Evolutionary conservation across 208 protist genomes (phyloP), one percentile per base, ranked within the genome.

Genomic region (Phytomonas sp.): DNA sequence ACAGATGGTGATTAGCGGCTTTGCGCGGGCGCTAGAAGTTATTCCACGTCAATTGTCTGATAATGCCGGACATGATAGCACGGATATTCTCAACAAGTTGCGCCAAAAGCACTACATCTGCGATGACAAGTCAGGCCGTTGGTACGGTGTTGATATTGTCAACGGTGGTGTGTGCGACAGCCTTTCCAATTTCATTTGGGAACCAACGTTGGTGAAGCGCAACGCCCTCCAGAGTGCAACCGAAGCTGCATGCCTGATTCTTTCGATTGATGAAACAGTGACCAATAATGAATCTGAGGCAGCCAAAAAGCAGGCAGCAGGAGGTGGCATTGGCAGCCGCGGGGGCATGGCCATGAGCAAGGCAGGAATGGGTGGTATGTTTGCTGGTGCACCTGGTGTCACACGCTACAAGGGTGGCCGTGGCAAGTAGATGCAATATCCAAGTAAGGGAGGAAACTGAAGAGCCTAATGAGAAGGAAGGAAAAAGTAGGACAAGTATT

Each of bases 1-100:
- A 69, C 99, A 99, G 91, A 93, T 99, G 66, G 83, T 99, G 29
- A 98, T 99, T 71, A 81, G 77, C 66, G 97, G 98, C 20, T 99
- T 96, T 87, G 99, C 99, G 7, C 95, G 98, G 53, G 99, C 99
- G 15, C 85, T 99, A 7, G 99, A 99, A 83, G 87, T 99, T 28
- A 99, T 99, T 78, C 99, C 99, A 56, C 87, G 99, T 53, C 96
- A 92, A 72, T 80, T 99, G 40, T 84, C 97, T 40, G 97, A 99
- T 75, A 99, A 99, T 75, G 99, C 99, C 60, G 99, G 99, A 43
- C 99, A 99, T 80, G 99, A 99, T 87, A 95, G 98, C 68, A 99
- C 98, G 36, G 98, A 99, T 68, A 99, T 99, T 60, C 80, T 99
- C 32, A 99, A 99, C 89, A 97, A 99, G 80, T 89, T 99, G 31